Evolutionary conservation across 2,329 filamentous ascomycete genomes (phyloP), one percentile per base, ranked within the genome.

Genomic region (Cladosporium colombiae): DNA sequence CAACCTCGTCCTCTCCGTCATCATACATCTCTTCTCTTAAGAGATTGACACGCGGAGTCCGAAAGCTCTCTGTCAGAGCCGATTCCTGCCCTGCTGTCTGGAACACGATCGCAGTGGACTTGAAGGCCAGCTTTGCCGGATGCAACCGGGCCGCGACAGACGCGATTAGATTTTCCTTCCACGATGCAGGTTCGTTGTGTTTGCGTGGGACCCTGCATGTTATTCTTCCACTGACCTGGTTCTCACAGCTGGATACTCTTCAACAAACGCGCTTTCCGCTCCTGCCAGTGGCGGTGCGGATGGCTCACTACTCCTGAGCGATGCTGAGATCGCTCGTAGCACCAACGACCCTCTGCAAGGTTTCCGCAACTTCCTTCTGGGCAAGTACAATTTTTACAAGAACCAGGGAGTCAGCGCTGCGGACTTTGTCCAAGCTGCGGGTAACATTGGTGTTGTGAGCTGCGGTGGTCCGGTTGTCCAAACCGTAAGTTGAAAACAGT

Each of bases 401-500:
- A 65, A 46, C 33, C 46, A 59, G 37, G 50, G 50, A 7, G 78
- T 85, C 25, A 77, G 79, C 13, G 82, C 83, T 69, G 85, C 84
- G 10, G 85, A 87, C 72, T 74, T 87, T 31, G 81, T 84, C 37
- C 83, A 85, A 70, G 82, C 84, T 56, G 83, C 79, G 1, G 80
- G 67, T 14, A 68, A 75, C 65, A 76, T 83, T 44, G 83, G 81
- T 5, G 82, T 81, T 11, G 40, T 49, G 14, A 66, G 62, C 61
- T 71, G 69, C 40, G 69, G 69, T 27, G 69, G 68, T 37, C 69
- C 69, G 13, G 55, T 66, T 2, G 56, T 67, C 44, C 67, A 66
- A 25, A 68, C 68, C 5, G 63, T 65, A 31, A 29, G 56, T 65
- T 18, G 5, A 18, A 13, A 37, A 13, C n/a, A 10, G 2, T 16